Conservation (phyloP, 768 basidiomycete genomes). For the Leccinum longicurvipes region DNA sequence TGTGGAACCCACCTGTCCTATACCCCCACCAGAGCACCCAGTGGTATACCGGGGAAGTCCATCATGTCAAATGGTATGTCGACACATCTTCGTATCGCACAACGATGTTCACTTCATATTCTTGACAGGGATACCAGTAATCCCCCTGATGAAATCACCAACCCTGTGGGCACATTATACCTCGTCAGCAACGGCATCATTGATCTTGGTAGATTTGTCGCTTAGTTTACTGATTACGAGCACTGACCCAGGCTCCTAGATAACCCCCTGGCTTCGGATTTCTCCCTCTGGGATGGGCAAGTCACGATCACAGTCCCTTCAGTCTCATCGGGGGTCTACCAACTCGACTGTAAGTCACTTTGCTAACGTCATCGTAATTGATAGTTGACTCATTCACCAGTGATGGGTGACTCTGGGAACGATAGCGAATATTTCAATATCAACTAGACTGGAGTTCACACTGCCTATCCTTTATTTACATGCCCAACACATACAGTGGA, state of each 20-base stretch:
- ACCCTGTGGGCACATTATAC: slow-evolving; percentile 26
- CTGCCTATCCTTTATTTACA: neutral
- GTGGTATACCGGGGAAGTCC: slow-evolving; percentile 18
- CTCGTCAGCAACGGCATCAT: slow-evolving; percentile 24
- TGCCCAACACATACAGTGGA: neutral
- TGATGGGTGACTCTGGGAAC: slow-evolving; percentile 35
- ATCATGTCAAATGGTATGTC: slow-evolving; percentile 31
- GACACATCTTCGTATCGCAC: neutral
- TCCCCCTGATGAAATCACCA: slow-evolving; percentile 32
- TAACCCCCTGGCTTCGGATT: slow-evolving; percentile 20
- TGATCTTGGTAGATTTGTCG: slow-evolving; percentile 21
- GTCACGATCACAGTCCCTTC: slow-evolving; percentile 27
- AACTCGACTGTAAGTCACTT: slow-evolving; percentile 29
- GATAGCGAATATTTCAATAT: slow-evolving; percentile 28
- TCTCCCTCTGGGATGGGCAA: slow-evolving; percentile 29
- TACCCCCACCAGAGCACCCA: slow-evolving; percentile 21
- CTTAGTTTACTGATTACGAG: neutral
- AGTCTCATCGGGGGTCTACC: slow-evolving; percentile 31
- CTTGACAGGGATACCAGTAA: slow-evolving; percentile 29
- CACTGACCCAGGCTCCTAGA: slow-evolving; percentile 18
- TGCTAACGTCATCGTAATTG: neutral
- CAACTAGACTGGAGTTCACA: neutral
- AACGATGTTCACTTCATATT: neutral
- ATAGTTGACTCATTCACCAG: slow-evolving; percentile 18
- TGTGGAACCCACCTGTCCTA: slow-evolving; percentile 25